phyloP scores from a whole-genome alignment of 2,329 filamentous ascomycete species.

The Aspergillus sp. region DNA sequence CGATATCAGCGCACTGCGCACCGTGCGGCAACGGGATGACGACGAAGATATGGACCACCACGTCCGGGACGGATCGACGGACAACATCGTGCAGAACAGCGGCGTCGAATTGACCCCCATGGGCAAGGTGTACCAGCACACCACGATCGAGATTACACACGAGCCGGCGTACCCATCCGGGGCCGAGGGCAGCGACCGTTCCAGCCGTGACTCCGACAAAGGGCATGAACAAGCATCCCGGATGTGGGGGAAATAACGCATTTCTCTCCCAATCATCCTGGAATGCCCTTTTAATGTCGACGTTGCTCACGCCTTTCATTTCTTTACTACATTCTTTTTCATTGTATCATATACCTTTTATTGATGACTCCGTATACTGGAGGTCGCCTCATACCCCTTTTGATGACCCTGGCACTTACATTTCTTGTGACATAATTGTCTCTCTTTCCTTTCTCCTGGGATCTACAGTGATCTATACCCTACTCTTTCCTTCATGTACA shows the following conservation, averaged over 20 bases:
- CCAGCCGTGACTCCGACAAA: slow-evolving; percentile 27
- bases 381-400: background rate
- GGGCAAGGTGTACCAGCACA: slow-evolving; percentile 45
- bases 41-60: slow-evolving; percentile 25
- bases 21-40: slow-evolving; percentile 12
- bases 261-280: background rate
- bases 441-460: background rate
- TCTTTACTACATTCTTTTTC: background rate
- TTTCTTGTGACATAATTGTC: background rate
- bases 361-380: background rate
- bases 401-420: background rate
- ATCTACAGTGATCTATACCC: background rate
- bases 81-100: slow-evolving; percentile 40
- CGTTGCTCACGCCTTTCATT: background rate
- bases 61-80: slow-evolving; percentile 46
- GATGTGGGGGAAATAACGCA: slow-evolving; percentile 23
- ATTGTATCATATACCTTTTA: background rate
- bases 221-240: slow-evolving; percentile 13
- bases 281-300: background rate
- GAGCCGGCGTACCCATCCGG: slow-evolving; percentile 33
- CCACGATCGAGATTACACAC: slow-evolving; percentile 43
- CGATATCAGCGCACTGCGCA: slow-evolving; percentile 23
- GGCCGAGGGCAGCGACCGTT: slow-evolving; percentile 24
- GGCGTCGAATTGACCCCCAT: slow-evolving; percentile 33
- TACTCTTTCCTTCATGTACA: background rate